phyloP scores from a whole-genome alignment of 1,139 yeast species.

The Nakaseomyces uthaithaninus region DNA sequence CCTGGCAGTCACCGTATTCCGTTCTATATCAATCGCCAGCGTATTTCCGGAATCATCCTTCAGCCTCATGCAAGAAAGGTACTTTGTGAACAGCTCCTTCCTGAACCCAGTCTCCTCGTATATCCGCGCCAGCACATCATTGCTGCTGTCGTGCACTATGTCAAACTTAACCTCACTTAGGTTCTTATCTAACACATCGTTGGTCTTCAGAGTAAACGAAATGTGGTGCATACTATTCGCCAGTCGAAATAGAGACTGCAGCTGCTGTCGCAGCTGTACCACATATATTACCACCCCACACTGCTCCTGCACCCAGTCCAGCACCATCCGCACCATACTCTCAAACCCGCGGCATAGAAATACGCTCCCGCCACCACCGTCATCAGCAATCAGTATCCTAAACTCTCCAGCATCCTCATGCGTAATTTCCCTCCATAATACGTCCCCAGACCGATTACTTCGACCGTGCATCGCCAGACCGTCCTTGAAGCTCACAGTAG shows the following conservation, averaged over 20 bases:
- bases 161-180: neutral
- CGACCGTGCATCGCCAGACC: constrained; percentile 3
- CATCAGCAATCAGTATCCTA: neutral
- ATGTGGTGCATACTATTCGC: neutral
- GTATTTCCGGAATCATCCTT: neutral
- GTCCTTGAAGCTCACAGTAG: neutral
- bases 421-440: constrained; percentile 10
- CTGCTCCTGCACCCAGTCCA: constrained; percentile 1
- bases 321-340: constrained; percentile 1
- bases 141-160: neutral
- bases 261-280: neutral
- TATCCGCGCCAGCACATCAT: neutral
- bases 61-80: neutral
- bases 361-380: neutral
- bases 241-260: neutral
- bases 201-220: neutral
- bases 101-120: constrained; percentile 1
- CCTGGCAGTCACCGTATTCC: neutral
- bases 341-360: neutral
- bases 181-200: neutral
- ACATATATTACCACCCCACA: neutral
- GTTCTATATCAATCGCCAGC: neutral
- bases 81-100: neutral
- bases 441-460: constrained; percentile 10
- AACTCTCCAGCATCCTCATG: constrained; percentile 7